phyloP scores from a whole-genome alignment of 2,329 filamentous ascomycete genomes.

The Ophiobolus disseminans region DNA sequence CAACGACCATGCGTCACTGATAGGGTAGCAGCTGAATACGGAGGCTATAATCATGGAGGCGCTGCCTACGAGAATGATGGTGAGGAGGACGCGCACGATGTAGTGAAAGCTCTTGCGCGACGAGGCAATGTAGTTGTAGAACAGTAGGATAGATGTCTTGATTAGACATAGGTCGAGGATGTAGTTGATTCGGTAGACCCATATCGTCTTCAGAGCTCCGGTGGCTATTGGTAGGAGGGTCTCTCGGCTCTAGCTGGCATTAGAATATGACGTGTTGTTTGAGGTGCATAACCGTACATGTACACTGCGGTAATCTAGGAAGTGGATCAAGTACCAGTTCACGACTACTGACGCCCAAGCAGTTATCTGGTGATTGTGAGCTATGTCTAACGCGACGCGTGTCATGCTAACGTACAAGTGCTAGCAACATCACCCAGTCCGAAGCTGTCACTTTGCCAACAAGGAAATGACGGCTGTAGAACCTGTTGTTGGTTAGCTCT shows the following conservation, averaged over 20 bases:
- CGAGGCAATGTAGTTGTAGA: slow-evolving; percentile 41
- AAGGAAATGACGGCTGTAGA: slow-evolving; percentile 39
- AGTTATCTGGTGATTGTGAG: slow-evolving; percentile 31
- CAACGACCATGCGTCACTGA: slow-evolving; percentile 35
- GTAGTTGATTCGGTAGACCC: slow-evolving; percentile 40
- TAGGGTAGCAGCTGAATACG: slow-evolving; percentile 36
- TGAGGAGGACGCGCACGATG: slow-evolving; percentile 29
- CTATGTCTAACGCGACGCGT: neutral
- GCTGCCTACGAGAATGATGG: slow-evolving; percentile 27
- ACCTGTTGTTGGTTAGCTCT: slow-evolving; percentile 24
- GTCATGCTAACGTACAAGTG: slow-evolving; percentile 26
- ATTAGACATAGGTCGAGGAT: slow-evolving; percentile 39
- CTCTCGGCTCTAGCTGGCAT: slow-evolving; percentile 18
- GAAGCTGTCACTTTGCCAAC: slow-evolving; percentile 34
- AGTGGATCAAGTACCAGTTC: slow-evolving; percentile 37
- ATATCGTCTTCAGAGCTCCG: slow-evolving; percentile 26
- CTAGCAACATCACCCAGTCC: slow-evolving; percentile 40
- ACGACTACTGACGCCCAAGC: slow-evolving; percentile 38
- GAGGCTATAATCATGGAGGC: slow-evolving; percentile 37
- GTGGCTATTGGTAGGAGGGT: slow-evolving; percentile 15
- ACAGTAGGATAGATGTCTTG: slow-evolving; percentile 43
- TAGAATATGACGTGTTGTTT: neutral
- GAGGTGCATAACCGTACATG: slow-evolving; percentile 20
- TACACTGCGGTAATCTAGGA: slow-evolving; percentile 27
- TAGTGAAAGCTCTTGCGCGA: slow-evolving; percentile 35